Conservation (phyloP, 257 asterid genomes). For the Petrea volubilis region DNA sequence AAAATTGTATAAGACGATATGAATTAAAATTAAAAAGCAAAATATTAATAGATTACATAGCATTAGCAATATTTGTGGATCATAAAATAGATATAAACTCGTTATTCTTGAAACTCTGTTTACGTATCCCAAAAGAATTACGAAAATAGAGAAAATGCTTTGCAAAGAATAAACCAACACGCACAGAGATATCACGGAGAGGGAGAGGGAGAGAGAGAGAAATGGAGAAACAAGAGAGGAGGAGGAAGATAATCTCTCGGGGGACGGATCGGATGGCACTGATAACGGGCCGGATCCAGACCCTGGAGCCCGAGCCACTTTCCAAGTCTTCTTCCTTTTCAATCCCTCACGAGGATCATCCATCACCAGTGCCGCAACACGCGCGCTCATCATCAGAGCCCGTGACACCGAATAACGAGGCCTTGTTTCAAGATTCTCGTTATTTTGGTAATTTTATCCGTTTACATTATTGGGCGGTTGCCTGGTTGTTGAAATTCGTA, state of each 20-base stretch:
- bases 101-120: no score
- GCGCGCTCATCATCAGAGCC: constrained; percentile 42
- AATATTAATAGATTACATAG: not conserved
- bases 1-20: no score
- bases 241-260: constrained; percentile 52
- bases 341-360: constrained; percentile 21
- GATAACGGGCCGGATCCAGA: constrained; percentile 49
- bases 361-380: constrained; percentile 21
- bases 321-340: constrained; percentile 37
- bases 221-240: constrained; percentile 60
- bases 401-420: constrained; percentile 4
- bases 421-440: constrained; percentile 13
- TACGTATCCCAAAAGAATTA: not conserved
- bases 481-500: not conserved
- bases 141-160: not conserved
- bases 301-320: constrained; percentile 37
- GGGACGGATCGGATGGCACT: constrained; percentile 56
- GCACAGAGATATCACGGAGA: not conserved
- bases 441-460: constrained; percentile 2
- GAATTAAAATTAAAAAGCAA: no score
- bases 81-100: no score
- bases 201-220: not conserved
- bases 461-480: not conserved
- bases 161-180: constrained; percentile 11
- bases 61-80: not conserved